Base-by-base conservation (phyloP, 805 yeast species). In the Barnettozyma salicaria region DNA sequence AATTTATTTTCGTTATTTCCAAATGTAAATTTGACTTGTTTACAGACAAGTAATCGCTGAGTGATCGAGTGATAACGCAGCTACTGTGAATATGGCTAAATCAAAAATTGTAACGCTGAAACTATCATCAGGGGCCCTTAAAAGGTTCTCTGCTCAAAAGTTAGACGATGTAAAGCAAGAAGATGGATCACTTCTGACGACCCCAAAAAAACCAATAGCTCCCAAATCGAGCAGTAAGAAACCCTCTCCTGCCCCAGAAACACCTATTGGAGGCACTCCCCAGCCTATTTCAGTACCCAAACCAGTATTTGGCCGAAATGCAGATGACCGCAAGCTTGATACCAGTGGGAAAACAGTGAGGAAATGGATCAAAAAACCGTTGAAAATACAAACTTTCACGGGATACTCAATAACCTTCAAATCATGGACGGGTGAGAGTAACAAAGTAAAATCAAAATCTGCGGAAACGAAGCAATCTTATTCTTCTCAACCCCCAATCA, bases 371-470 rank as follows among this genome's bases (percentile, higher is more conserved):
- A 63, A 63, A 41, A 50, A 55, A 31, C 65, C 65, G 1, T 36
- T 70, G 8, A 52, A 53, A 10, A 49, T 72, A 26, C 63, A 61
- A 39, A 60, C 68, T 19, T 71, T 72, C 42, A 69, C 76, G 0
- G 75, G 76, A 5, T 63, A 58, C 40, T 53, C 49, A 18, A 63
- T 63, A 44, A 43, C 52, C 2, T 49, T 68, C 31, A 35, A 41
- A 5, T 47, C 60, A 11, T 70, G 74, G 76, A 47, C 49, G 7
- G 71, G 70, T 25, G 63, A 48, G 7, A 34, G 29, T 1, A 34
- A 30, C 10, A 32, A 33, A 28, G 31, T 13, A 28, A 18, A 28
- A 18, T 18, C 22, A 12, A 7, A 18, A 12, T 18, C 31, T n/a
- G 19, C 11, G 21, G 21, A n/a, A 19, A 12, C n/a, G 18, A n/a